A percentile compares a stretch with the other conserved stretches of the same genome.
These are phyloP conservation scores for Fusarium dlaminii DNA, from an alignment of 2,329 filamentous ascomycete species.

Conservation along the genomic window DNA sequence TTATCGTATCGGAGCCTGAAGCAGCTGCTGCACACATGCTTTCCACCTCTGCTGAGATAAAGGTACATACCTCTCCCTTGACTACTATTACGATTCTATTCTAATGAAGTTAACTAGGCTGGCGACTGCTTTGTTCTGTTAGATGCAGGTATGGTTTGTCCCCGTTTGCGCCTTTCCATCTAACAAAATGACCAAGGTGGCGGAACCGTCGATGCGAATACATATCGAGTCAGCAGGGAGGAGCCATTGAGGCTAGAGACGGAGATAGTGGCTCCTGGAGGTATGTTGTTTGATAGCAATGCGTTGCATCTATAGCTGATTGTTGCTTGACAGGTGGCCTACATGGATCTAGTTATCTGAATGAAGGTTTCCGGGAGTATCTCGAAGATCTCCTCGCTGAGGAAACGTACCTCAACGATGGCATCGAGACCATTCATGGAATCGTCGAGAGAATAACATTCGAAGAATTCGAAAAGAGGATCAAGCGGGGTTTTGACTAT, in stretches of 20 bases:
- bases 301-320: accelerated
- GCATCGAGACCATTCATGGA: not conserved
- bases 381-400: accelerated
- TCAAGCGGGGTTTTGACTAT: not conserved
- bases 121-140: not conserved
- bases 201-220: not conserved
- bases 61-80: accelerated
- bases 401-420: not conserved
- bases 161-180: accelerated
- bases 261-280: not conserved
- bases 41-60: not conserved
- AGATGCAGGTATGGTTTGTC: not conserved
- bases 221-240: not conserved
- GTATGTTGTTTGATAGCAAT: accelerated
- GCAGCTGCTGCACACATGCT: not conserved
- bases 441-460: not conserved
- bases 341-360: not conserved
- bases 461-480: not conserved
- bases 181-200: not conserved
- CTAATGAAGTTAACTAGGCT: accelerated
- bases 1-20: slow-evolving; percentile 1
- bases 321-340: not conserved
- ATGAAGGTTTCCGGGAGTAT: not conserved
- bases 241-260: not conserved
- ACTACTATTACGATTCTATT: accelerated